phyloP scores from a whole-genome alignment of 108 stramenopile species.

The Seminavis robusta region DNA sequence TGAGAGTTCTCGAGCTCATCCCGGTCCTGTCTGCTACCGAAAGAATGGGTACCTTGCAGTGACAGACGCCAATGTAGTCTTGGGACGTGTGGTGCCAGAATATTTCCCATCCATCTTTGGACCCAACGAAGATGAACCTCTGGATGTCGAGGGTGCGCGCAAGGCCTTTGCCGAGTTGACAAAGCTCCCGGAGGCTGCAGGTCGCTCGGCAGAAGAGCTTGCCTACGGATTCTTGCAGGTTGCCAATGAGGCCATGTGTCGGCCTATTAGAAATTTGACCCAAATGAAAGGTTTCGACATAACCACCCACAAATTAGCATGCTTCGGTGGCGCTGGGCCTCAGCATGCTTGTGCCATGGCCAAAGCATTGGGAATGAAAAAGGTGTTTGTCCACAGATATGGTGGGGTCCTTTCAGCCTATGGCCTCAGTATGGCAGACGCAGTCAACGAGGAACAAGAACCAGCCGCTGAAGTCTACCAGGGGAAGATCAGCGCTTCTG shows the following conservation, averaged over 20 bases:
- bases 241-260: conserved; percentile 99
- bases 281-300: conserved; percentile 95
- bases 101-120: conserved; percentile 97
- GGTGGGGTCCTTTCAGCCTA: conserved; percentile 96
- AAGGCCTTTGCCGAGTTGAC: conserved; percentile 79
- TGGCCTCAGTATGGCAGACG: conserved; percentile 92
- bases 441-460: conserved; percentile 92
- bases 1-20: conserved; percentile 94
- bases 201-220: conserved; percentile 77
- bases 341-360: conserved; percentile 97
- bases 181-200: conserved; percentile 55
- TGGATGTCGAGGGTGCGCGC: conserved; percentile 88
- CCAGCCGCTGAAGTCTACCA: conserved; percentile 76
- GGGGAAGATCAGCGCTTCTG: conserved; percentile 30
- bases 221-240: conserved; percentile 97
- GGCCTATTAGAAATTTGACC: conserved; percentile 97
- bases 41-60: conserved; percentile 97
- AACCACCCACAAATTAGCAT: conserved; percentile 85
- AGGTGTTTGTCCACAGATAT: conserved; percentile 92
- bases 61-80: conserved; percentile 97
- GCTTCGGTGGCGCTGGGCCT: conserved; percentile 98
- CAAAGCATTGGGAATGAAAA: conserved; percentile 88
- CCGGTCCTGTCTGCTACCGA: conserved; percentile 97
- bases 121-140: conserved; percentile 90
- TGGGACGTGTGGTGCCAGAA: conserved; percentile 90